Base-by-base conservation (phyloP, 73 alveolate species). In the Diophrys appendiculata region DNA sequence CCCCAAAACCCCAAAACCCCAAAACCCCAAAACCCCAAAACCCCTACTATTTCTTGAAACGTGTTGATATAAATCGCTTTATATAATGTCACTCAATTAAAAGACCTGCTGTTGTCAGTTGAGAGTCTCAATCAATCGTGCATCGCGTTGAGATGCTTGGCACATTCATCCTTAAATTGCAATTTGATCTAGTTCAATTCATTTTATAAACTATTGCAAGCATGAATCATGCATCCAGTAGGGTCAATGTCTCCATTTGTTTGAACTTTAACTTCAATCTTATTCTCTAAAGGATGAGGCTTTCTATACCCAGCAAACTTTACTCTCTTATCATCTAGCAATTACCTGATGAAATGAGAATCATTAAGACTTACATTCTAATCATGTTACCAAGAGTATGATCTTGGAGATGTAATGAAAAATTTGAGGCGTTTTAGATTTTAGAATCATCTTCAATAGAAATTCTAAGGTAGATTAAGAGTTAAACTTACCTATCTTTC, bases 241-340 rank as follows among this genome's bases (percentile, higher is more conserved):
- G 98, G 93, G 24, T 85, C 73, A 29, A 81, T 70, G 71, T 89
- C 95, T 31, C 93, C 93, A 73, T 75, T 92, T 24, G 92, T 84
- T 26, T 76, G 77, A 5, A 83, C 86, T 77, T 83, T 27, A 1
- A 69, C 82, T 18, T 52, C 67, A 34, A 65, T 30, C 67, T 56
- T 82, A 69, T 74, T 68, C 67, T 94, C 98, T 33, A 96, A 86
- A 31, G 99, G 99, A 78, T 96, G 98, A 23, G 99, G 99, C 68
- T 88, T 94, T 78, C 94, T 89, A 91, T 96, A 96, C 71, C 98
- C 99, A 23, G 98, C 97, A 80, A 94, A 96, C 65, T 93, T 73
- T 52, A 94, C 94, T 80, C 88, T 90, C 30, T 93, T 91, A 76
- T 94, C 95, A 80, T 93, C 81, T 24, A 96, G 91, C 29, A 96